Evolutionary conservation across 192 early-diverging fungal species (phyloP).

Genomic region (Backusella psychrophila): DNA sequence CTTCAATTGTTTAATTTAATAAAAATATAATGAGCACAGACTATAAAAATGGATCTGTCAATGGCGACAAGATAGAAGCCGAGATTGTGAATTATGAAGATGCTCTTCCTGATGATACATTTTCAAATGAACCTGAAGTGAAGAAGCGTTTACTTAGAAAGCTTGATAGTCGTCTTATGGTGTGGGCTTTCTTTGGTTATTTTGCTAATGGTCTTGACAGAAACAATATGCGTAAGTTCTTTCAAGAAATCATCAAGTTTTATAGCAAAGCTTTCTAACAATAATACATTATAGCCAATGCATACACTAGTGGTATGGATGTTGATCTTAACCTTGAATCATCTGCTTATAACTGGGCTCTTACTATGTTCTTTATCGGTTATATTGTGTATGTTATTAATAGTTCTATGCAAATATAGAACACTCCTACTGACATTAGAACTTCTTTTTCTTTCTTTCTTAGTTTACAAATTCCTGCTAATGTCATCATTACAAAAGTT

Average conservation of each 20-base stretch:
- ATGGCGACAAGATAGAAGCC: background rate
- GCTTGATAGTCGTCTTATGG: conserved; percentile 31
- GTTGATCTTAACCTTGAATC: conserved; percentile 39
- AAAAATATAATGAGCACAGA: background rate
- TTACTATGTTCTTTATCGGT: conserved; percentile 68
- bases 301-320: conserved; percentile 35
- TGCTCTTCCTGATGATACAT: background rate
- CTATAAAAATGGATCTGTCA: background rate
- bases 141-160: conserved; percentile 17
- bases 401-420: background rate
- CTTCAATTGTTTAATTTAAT: background rate
- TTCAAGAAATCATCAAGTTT: background rate
- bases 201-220: conserved; percentile 37
- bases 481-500: conserved; percentile 26
- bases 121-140: conserved; percentile 1
- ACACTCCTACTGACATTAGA: background rate
- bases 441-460: background rate
- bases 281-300: conserved; percentile 18
- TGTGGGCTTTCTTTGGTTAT: conserved; percentile 38
- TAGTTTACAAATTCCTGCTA: conserved; percentile 27
- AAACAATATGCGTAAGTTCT: conserved; percentile 27
- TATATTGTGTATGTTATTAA: conserved; percentile 27
- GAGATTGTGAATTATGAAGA: background rate
- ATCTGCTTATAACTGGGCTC: conserved; percentile 54
- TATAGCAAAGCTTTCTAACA: background rate